Evolutionary conservation across 2,329 filamentous ascomycete species (phyloP), one percentile per base, ranked within the genome.

Genomic region (Pezicula rhizophila): DNA sequence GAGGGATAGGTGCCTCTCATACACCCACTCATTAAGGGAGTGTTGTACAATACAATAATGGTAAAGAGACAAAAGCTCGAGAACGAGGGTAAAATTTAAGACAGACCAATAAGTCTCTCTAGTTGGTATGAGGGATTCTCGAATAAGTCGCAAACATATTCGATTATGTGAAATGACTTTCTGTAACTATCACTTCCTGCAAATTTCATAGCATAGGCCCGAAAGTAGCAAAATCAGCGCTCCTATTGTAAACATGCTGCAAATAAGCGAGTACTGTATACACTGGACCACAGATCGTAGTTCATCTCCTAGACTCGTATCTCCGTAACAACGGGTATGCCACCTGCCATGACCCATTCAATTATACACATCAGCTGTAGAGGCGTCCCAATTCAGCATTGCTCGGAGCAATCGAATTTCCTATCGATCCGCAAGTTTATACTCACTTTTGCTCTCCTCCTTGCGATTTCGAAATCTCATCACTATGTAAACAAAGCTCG

Each of bases 401-500:
- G 47, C 48, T 47, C 18, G 14, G 25, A n/a, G 12, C 14, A 45
- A 33, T 23, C 15, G 40, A 45, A 47, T 26, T 10, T 26, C 25
- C 40, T 25, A 31, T 31, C 28, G 3, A 31, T 31, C 28, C 52
- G 46, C 39, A 39, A 18, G 18, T 38, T 15, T 11, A 55, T 52
- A 58, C 60, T 63, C 60, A 65, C 59, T 65, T 65, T 48, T 65
- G 63, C 58, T 65, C 63, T 50, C 62, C 63, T 45, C 62, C 63
- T 70, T 85, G 79, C 44, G 81, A 74, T 70, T 79, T 84, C 69
- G 86, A 88, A 63, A 93, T 75, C 57, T 89, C 84, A 62, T 93
- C 84, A 65, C 88, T 93, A 31, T 31, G 62, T 53, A 48, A 39
- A 35, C 35, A 17, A 25, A 2, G 49, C 12, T 14, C 17, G 41